Percentiles rank a stretch among this genome's conserved stretches.
Evolutionary conservation across 495 filamentous ascomycete species (phyloP).

Genomic region (Acidiella bohemica): DNA sequence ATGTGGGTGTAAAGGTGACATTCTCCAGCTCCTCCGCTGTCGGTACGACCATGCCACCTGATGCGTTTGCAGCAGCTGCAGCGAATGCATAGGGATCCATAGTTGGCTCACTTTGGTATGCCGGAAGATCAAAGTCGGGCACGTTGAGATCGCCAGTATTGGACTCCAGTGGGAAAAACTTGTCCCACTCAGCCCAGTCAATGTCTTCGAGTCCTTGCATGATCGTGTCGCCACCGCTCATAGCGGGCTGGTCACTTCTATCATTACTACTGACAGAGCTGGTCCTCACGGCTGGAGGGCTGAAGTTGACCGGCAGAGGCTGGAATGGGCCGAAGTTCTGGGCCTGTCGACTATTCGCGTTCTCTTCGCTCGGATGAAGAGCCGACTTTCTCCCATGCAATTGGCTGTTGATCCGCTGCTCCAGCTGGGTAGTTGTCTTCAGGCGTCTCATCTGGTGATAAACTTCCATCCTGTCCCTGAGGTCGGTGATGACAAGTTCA

Average conservation of each 20-base stretch:
- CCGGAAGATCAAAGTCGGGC: conserved; percentile 12
- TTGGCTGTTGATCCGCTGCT: conserved; percentile 14
- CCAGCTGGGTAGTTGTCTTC: conserved; percentile 26
- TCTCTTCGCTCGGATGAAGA: no score
- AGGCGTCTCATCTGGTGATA: conserved; percentile 30
- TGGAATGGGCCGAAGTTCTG: neutral
- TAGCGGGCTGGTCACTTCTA: neutral
- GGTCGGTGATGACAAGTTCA: conserved; percentile 30
- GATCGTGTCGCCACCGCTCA: conserved; percentile 1
- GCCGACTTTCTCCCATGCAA: no score
- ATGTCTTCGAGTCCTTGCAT: conserved; percentile 17
- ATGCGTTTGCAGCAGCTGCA: neutral
- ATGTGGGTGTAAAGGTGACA: conserved; percentile 15
- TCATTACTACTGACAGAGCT: conserved; percentile 3
- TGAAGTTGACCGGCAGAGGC: conserved; percentile 8
- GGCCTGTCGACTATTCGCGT: no score
- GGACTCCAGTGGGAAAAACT: conserved; percentile 15
- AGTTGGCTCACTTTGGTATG: conserved; percentile 6
- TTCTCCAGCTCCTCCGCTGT: conserved; percentile 8
- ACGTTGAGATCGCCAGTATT: conserved; percentile 19
- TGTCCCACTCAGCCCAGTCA: conserved; percentile 20
- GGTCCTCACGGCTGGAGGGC: conserved; percentile 10
- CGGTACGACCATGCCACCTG: neutral
- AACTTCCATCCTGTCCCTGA: conserved; percentile 27
- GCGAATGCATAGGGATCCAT: conserved; percentile 2